Conservation (phyloP, 2,329 filamentous ascomycete species). For the Calcarisporium arbuscula region DNA sequence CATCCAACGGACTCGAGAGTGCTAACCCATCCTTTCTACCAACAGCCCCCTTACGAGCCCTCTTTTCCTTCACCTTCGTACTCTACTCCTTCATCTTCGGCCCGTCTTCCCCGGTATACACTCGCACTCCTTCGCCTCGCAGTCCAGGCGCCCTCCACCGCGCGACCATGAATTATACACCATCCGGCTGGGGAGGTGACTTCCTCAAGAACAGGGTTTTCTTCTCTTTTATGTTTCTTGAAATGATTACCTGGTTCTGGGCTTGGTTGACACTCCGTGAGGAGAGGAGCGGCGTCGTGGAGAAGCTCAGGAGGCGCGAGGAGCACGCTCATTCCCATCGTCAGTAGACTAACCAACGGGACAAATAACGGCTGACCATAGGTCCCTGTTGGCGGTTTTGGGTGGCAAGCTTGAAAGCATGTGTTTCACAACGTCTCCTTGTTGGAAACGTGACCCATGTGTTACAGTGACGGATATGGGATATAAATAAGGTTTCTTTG, state of each 20-base stretch:
- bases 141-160: constrained; percentile 11
- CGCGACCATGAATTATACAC: constrained; percentile 29
- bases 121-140: no score
- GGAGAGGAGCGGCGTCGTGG: constrained; percentile 43
- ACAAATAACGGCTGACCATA: neutral
- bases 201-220: constrained; percentile 76
- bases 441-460: no score
- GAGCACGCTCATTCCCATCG: no score
- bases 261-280: constrained; percentile 65
- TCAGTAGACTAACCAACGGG: neutral
- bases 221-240: constrained; percentile 79
- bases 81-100: constrained; percentile 61
- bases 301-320: constrained; percentile 27
- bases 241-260: constrained; percentile 86
- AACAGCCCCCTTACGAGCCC: constrained; percentile 56
- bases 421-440: no score
- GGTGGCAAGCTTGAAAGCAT: no score
- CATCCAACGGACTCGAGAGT: constrained; percentile 16
- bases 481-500: no score
- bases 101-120: constrained; percentile 42
- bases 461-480: no score
- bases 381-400: neutral
- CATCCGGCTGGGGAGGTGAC: constrained; percentile 50
- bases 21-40: constrained; percentile 2
- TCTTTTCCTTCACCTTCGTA: constrained; percentile 54